phyloP scores from a whole-genome alignment of 2,329 filamentous ascomycete genomes.

The Moelleriella libera region DNA sequence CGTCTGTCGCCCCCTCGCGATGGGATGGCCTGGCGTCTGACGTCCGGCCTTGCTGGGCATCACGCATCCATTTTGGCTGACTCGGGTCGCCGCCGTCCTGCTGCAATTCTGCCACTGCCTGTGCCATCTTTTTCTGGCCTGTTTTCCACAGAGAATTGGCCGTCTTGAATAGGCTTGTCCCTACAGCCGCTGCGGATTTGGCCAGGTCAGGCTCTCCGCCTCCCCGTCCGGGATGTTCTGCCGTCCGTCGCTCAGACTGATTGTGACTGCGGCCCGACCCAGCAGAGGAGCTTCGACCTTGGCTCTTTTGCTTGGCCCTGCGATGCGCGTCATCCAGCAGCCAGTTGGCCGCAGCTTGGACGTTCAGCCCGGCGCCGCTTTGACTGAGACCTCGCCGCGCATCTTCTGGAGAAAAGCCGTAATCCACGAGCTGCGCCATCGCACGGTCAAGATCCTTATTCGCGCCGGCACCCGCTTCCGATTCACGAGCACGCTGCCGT shows the following conservation, averaged over 20 bases:
- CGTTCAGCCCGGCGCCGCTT: constrained; percentile 64
- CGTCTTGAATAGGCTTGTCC: constrained; percentile 77
- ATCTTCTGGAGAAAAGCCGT: constrained; percentile 81
- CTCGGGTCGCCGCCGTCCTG: constrained; percentile 50
- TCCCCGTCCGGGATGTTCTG: constrained; percentile 25
- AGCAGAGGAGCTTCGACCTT: constrained; percentile 29
- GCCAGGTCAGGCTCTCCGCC: constrained; percentile 55
- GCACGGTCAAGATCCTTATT: constrained; percentile 51
- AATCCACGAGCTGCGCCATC: constrained; percentile 80
- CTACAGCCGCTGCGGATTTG: constrained; percentile 69
- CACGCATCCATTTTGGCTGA: constrained; percentile 93
- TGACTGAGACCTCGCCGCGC: constrained; percentile 67
- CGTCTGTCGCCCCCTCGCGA: constrained; percentile 41
- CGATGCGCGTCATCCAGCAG: constrained; percentile 83
- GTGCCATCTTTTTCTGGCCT: constrained; percentile 81
- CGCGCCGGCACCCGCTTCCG: constrained; percentile 10
- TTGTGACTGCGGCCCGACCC: neutral
- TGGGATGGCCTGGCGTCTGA: constrained; percentile 14
- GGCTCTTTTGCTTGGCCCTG: constrained; percentile 61
- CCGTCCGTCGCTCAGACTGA: constrained; percentile 21
- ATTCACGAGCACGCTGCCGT: constrained; percentile 6
- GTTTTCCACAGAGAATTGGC: constrained; percentile 94
- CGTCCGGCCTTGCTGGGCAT: constrained; percentile 37
- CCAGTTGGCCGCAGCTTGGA: constrained; percentile 80
- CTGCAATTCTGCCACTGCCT: constrained; percentile 78